Conservation (phyloP, 305 asterid species). For the Caryopteris hybrid region DNA sequence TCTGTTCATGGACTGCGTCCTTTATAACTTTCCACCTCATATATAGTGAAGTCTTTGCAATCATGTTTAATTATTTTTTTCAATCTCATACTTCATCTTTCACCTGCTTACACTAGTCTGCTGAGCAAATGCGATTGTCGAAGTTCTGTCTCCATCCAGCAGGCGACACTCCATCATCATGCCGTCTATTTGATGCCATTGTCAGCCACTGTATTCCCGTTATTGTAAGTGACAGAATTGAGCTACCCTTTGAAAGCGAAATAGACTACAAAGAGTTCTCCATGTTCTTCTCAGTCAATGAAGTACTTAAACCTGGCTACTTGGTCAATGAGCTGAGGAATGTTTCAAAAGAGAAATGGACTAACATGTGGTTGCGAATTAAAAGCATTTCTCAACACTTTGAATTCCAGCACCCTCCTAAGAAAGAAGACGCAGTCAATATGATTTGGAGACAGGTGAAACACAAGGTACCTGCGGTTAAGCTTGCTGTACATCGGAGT, state of each 20-base stretch:
- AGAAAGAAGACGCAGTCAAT: slow-evolving; percentile 74
- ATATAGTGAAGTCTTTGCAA: neutral
- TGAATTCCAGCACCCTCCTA: slow-evolving; percentile 83
- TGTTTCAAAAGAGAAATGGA: slow-evolving; percentile 61
- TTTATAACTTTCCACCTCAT: neutral
- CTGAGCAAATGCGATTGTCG: slow-evolving; percentile 78
- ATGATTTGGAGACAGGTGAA: slow-evolving; percentile 93
- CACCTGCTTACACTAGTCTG: slow-evolving; percentile 45
- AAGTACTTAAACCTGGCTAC: slow-evolving; percentile 53
- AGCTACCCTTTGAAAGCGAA: slow-evolving; percentile 83
- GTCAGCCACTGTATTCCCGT: slow-evolving; percentile 90
- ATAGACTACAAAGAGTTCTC: slow-evolving; percentile 80
- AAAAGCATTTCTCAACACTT: slow-evolving; percentile 70
- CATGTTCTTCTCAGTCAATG: slow-evolving; percentile 61
- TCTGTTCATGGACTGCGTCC: too few relatives aligned
- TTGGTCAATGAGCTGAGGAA: slow-evolving; percentile 52
- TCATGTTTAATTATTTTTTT: neutral
- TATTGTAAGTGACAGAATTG: slow-evolving; percentile 74
- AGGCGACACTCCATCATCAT: slow-evolving; percentile 94
- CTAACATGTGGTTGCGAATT: slow-evolving; percentile 64
- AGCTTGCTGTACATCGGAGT: slow-evolving; percentile 70
- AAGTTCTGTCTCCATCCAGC: slow-evolving; percentile 89
- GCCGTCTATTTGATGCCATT: slow-evolving; percentile 86
- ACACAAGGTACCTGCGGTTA: slow-evolving; percentile 56
- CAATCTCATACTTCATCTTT: slow-evolving; percentile 18